Evolutionary conservation across 2,329 filamentous ascomycete species (phyloP), one percentile per base, ranked within the genome.

Genomic region (Gremmenia infestans): DNA sequence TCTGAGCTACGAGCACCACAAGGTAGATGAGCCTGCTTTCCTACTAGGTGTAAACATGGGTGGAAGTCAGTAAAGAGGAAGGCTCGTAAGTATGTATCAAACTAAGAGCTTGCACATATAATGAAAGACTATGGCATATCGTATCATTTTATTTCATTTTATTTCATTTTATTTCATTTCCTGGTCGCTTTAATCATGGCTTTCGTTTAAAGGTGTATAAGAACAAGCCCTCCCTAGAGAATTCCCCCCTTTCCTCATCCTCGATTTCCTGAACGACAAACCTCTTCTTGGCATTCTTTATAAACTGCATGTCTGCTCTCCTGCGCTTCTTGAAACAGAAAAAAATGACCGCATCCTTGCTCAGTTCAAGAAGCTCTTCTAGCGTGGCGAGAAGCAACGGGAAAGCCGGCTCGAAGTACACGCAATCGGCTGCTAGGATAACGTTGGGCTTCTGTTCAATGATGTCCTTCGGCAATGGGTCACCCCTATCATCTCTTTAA

Each of bases 271-370:
- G 77, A 17, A 89, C 79, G 14, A 73, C 65, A 67, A 91, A 91
- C 37, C 76, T 72, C 72, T 87, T 90, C 68, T 77, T 83, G 15
- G 86, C 85, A 68, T 80, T 80, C 71, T 87, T 88, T 68, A 91
- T 78, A 67, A 91, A 91, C 57, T 87, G 82, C 75, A 86, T 78
- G 68, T 91, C 88, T 43, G 88, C 94, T 58, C 90, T 81, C 68
- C 94, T 83, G 63, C 94, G 81, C 75, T 91, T 93, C 78, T 96
- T 97, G 79, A 95, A 97, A 76, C 93, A 96, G 74, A 99, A 97
- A 72, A 84, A 87, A 48, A 87, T 71, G 9, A 79, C 75, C 11
- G 81, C 80, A 45, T 76, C 71, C 22, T 87, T 87, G 71, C 87
- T 91, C 45, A 91, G 80, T 15, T 82, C 80, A 61, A 96, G 78